A percentile compares a stretch with the other conserved stretches of the same genome.
Evolutionary conservation across 2,329 filamentous ascomycete species (phyloP).

Genomic region (Metarhizium humberi): DNA sequence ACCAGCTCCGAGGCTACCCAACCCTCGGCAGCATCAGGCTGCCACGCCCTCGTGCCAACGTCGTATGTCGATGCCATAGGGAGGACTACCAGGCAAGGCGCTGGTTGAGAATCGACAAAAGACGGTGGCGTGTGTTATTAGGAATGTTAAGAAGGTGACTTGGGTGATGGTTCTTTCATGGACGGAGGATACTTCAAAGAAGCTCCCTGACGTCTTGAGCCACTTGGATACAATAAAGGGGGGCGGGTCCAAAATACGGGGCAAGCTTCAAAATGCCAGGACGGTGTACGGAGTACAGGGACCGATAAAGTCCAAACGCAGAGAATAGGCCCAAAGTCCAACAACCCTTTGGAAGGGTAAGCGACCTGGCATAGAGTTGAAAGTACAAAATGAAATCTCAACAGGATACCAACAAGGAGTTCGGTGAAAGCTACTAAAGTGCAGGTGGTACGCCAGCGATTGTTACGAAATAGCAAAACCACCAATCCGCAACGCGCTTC

Average conservation of each 20-base stretch:
- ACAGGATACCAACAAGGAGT: too few relatives aligned
- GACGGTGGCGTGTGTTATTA: conserved; percentile 1
- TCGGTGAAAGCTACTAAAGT: too few relatives aligned
- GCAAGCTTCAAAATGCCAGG: neutral
- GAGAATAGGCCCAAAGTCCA: too few relatives aligned
- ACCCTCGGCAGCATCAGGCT: conserved; percentile 90
- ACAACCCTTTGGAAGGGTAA: too few relatives aligned
- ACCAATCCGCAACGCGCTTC: too few relatives aligned
- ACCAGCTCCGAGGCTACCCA: conserved; percentile 95
- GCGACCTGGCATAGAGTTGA: too few relatives aligned
- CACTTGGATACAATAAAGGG: conserved; percentile 5
- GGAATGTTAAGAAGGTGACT: neutral
- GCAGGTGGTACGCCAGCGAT: too few relatives aligned
- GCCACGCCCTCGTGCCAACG: conserved; percentile 95
- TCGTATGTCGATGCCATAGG: conserved; percentile 91
- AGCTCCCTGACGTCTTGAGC: conserved; percentile 1
- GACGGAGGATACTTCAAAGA: conserved; percentile 3
- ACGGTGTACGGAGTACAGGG: neutral
- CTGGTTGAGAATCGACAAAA: conserved; percentile 6
- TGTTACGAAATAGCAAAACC: too few relatives aligned
- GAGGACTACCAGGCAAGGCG: conserved; percentile 7
- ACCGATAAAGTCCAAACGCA: neutral
- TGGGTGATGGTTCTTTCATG: conserved; percentile 4
- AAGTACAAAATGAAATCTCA: too few relatives aligned
- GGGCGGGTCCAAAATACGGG: conserved; percentile 9